Base-by-base conservation (phyloP, 805 yeast species). In the Saccharomycopsis olivae region DNA sequence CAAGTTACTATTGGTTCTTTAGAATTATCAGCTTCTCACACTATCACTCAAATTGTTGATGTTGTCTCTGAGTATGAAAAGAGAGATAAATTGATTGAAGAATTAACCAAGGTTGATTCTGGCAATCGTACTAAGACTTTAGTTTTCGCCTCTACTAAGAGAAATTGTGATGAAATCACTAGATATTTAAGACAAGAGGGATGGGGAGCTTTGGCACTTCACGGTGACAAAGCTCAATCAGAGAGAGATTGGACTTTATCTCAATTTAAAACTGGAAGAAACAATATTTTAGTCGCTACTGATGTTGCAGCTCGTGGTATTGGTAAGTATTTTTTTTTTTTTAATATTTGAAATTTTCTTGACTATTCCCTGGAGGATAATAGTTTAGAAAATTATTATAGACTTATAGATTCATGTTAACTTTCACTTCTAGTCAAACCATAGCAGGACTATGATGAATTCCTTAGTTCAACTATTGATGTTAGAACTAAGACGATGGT, bases 291-390 rank as follows among this genome's bases (percentile, higher is more conserved):
- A 96, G 95, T 88, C 60, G 98, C 98, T 48, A 92, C 98, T 50
- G 98, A 92, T 65, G 98, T 92, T 62, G 98, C 98, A 49, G 96
- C 98, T 51, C 84, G 98, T 75, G 98, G 98, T 78, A 87, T 92
- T 69, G 96, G 95, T 86, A 85, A 66, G 96, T 84, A 62, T 59
- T 31, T n/a, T 24, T 30, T 24, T 35, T 24, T 35, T 24, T 35
- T 35, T 35, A 6, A 9, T 27, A 14, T 35, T 11, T 25, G n/a
- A n/a, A 33, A 11, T 18, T 16, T 17, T 33, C 16, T 33, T 30
- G 11, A 10, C 15, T 30, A 10, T 30, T 14, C 10, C n/a, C n/a
- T n/a, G n/a, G n/a, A n/a, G 11, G 28, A 24, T 8, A n/a, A 9
- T 6, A n/a, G n/a, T 29, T 9, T 24, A 24, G 9, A 15, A 13